phyloP scores from a whole-genome alignment of 495 filamentous ascomycete species.

The Penicillium crystallinum region DNA sequence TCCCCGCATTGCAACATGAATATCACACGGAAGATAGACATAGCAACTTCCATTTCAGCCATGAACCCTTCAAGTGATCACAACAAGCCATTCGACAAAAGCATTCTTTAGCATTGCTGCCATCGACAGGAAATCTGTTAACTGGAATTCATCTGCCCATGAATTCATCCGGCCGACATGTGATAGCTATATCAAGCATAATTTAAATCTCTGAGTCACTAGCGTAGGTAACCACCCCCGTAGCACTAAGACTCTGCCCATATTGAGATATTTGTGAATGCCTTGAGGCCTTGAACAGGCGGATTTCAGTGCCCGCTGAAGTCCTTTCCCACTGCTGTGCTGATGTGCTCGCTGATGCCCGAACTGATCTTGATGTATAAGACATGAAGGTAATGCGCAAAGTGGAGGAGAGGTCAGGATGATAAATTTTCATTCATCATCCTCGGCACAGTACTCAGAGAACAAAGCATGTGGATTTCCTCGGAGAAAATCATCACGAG shows the following conservation, averaged over 20 bases:
- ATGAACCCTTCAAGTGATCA: constrained; percentile 7
- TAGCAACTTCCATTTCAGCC: neutral
- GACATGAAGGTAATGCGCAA: constrained; percentile 16
- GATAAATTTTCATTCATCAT: constrained; percentile 24
- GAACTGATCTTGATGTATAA: constrained; percentile 24
- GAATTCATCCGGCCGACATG: neutral
- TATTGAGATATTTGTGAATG: neutral
- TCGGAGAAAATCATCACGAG: constrained; percentile 10
- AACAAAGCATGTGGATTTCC: constrained; percentile 20
- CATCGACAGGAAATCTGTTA: constrained; percentile 3
- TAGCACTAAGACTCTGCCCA: constrained; percentile 10
- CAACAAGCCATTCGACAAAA: constrained; percentile 8
- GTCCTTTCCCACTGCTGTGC: constrained; percentile 39
- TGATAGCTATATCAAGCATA: neutral
- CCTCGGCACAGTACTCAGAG: constrained; percentile 35
- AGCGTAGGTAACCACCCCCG: constrained; percentile 23
- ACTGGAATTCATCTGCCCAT: constrained; percentile 8
- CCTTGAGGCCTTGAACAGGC: neutral
- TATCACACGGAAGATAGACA: constrained; percentile 8
- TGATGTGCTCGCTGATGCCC: constrained; percentile 60
- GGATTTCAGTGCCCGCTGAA: constrained; percentile 2
- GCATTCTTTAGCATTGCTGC: neutral
- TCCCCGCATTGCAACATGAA: neutral
- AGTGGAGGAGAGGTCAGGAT: constrained; percentile 19
- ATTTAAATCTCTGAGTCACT: constrained; percentile 5